Evolutionary conservation across 2,329 filamentous ascomycete species (phyloP), one percentile per base, ranked within the genome.

Genomic region (Penicillium fuscoglaucum): DNA sequence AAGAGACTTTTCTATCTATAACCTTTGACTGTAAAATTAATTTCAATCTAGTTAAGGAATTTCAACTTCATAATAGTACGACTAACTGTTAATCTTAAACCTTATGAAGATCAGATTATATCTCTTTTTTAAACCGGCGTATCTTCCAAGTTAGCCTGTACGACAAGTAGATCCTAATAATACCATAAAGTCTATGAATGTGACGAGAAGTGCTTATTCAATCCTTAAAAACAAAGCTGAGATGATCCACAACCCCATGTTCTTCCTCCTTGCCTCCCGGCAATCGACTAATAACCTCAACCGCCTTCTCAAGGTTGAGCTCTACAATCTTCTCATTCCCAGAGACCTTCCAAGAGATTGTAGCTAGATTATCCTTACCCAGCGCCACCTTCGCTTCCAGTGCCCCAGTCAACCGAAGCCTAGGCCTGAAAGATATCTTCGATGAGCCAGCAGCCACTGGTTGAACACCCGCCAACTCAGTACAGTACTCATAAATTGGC

Each of bases 401-500:
- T 6, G 2, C 28, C 4, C 31, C 24, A 7, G 52, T 61, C 26
- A 70, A 40, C 2, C 49, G 39, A 12, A 69, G 24, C 1, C 68
- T 55, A 5, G 68, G 68, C 31, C 57, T 66, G 31, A 69, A 69
- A 0, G 57, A 39, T 33, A 69, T 47, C 17, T 57, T 64, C 5
- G 48, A 53, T 1, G 51, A 66, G 0, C 66, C 66, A 3, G 64
- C 43, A 1, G 57, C 53, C 0, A 63, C 21, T 0, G 66, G 64
- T 6, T 48, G 55, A 37, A 70, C 37, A 3, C 68, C 68, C 7
- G 67, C 68, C 6, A 79, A 10, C 61, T 79, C 77, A 9, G 72
- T 72, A 33, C 70, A 74, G 40, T 71, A 78, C 56, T 79, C 77
- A 51, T 78, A 78, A 4, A 79, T 66, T 0, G 76, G 76, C 17